phyloP scores from a whole-genome alignment of 805 yeast species.

The Saccharomycopsis malanga region DNA sequence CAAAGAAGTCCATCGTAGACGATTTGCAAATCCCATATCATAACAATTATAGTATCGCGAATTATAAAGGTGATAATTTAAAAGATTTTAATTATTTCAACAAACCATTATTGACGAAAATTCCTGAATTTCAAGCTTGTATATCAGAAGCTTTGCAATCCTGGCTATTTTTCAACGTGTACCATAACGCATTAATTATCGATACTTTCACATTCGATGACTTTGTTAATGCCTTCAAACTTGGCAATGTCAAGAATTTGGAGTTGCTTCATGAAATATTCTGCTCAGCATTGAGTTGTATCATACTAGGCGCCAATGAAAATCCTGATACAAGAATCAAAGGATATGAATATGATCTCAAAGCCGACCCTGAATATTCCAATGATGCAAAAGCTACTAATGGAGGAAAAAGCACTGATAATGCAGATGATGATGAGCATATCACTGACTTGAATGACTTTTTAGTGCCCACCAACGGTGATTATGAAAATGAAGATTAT shows the following conservation, averaged over 20 bases:
- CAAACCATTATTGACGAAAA: conserved; percentile 5
- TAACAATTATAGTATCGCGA: neutral
- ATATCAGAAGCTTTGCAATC: conserved; percentile 47
- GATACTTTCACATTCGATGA: conserved; percentile 79
- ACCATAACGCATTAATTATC: conserved; percentile 53
- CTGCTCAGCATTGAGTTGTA: conserved; percentile 53
- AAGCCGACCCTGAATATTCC: conserved; percentile 23
- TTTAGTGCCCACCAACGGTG: conserved; percentile 15
- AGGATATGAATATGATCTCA: conserved; percentile 21
- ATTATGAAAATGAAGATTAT: conserved; percentile 19
- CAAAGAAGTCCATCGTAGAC: conserved; percentile 18
- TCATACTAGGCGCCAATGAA: conserved; percentile 41
- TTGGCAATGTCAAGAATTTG: conserved; percentile 43
- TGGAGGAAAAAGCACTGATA: conserved; percentile 24
- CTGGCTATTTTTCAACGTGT: conserved; percentile 73
- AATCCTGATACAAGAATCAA: conserved; percentile 24
- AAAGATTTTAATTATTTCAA: conserved; percentile 11
- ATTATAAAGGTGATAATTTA: neutral
- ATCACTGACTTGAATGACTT: conserved; percentile 3
- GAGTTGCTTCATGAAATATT: conserved; percentile 57
- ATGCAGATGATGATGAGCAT: conserved; percentile 29
- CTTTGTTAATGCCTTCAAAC: conserved; percentile 49
- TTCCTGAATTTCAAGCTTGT: conserved; percentile 18
- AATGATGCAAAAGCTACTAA: conserved; percentile 23
- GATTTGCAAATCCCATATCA: conserved; percentile 17